Base-by-base conservation (phyloP, 495 filamentous ascomycete species). In the Trichoderma erinaceum region DNA sequence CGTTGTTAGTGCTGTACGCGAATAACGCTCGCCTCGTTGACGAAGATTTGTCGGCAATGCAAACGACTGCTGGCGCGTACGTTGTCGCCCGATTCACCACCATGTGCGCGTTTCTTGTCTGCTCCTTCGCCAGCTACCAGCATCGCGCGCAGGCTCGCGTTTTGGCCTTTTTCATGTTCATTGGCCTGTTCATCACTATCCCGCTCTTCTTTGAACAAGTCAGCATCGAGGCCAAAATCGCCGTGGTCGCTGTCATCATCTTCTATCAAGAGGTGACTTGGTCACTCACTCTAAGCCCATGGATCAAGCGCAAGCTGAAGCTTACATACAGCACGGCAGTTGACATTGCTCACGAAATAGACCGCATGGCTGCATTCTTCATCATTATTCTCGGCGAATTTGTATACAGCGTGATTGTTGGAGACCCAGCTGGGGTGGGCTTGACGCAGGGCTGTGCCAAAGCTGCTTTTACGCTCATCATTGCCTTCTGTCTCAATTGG, bases 351-450 rank as follows among this genome's bases (percentile, higher is more conserved):
- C 48, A 52, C 18, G 48, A 52, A 5, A 52, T 52, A 16, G 48
- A 52, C 48, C 48, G 48, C n/a, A 52, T 52, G 48, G 48, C 48
- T 18, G 48, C 48, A n/a, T 52, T 52, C 18, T 52, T 52, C 48
- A 52, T 52, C 48, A 52, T 52, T 16, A 52, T 52, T n/a, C 48
- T 52, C 18, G 48, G 48, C 48, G 48, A 52, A 10, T 52, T 52
- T 10, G 48, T 52, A 1, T 52, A 52, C n/a, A 52, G 48, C 18
- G 48, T 52, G 0, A 52, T 52, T 52, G 48, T 52, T 16, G 48
- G 48, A 25, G 48, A 52, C 48, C 48, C 48, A 52, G 48, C 48
- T 10, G 48, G 48, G 18, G 48, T 52, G 2, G 48, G 48, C 16
- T 23, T 52, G n/a, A 52, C 48, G 10, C 16, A n/a, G 21, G 48